phyloP scores from a whole-genome alignment of 2,329 filamentous ascomycete genomes.

The Pseudogymnoascus sp. region DNA sequence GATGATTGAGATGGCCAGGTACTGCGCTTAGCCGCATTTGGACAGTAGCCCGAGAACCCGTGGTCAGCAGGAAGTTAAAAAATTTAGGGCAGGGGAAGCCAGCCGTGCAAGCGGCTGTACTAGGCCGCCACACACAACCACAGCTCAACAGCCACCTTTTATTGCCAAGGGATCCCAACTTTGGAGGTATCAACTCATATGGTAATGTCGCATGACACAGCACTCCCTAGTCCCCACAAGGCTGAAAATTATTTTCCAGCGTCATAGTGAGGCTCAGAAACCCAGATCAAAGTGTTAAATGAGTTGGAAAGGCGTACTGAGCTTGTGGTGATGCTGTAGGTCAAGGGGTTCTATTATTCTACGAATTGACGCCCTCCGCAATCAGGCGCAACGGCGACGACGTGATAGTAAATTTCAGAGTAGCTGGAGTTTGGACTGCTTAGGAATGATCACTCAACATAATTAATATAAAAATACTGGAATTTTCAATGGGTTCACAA shows the following conservation, averaged over 20 bases:
- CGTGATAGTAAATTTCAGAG: conserved; percentile 13
- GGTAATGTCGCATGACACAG: conserved; percentile 13
- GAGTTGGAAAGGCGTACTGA: not conserved
- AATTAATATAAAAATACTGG: too few species aligned
- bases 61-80: too few species aligned
- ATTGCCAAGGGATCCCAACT: not conserved
- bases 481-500: too few species aligned
- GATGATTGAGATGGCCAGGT: too few species aligned
- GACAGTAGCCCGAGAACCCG: too few species aligned
- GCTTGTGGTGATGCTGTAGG: too few species aligned
- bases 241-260: conserved; percentile 15
- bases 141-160: too few species aligned
- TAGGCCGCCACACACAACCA: too few species aligned
- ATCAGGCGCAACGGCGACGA: conserved; percentile 14
- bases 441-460: not conserved
- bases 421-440: conserved; percentile 14
- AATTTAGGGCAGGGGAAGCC: too few species aligned
- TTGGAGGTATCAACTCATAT: conserved; percentile 13
- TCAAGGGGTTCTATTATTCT: not conserved
- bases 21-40: too few species aligned
- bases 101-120: too few species aligned
- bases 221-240: not conserved
- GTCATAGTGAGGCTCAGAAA: conserved; percentile 16
- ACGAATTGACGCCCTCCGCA: conserved; percentile 13
- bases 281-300: conserved; percentile 15